These are phyloP conservation scores for Ulota crispa DNA, from an alignment of 225 moss, liverwort and hornwort genomes.

Conservation along the genomic window DNA sequence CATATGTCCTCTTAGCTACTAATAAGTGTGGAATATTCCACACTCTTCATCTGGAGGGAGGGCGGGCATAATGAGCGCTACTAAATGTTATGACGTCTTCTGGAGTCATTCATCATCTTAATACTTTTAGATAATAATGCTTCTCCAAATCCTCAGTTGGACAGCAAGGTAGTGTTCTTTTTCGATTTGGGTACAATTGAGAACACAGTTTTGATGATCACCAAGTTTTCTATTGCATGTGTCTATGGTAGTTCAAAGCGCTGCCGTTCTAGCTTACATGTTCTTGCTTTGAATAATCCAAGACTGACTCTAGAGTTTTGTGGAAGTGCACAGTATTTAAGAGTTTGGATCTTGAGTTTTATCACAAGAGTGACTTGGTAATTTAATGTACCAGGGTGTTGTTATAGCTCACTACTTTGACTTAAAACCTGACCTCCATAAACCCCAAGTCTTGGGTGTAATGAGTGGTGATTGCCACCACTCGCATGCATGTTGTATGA, in stretches of 20 bases:
- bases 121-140: slow-evolving; percentile 32
- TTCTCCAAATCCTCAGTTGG: slow-evolving; percentile 27
- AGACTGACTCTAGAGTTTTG: background rate
- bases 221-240: background rate
- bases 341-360: background rate
- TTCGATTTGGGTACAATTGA: slow-evolving; percentile 7
- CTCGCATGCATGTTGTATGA: too few relatives aligned
- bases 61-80: too few relatives aligned
- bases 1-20: too few relatives aligned
- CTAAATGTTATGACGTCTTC: too few relatives aligned
- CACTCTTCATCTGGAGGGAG: too few relatives aligned
- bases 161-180: slow-evolving; percentile 22
- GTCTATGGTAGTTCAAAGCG: background rate
- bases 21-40: too few relatives aligned
- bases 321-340: background rate
- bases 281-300: slow-evolving; percentile 15
- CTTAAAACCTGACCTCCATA: background rate
- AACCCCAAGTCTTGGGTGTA: too few relatives aligned
- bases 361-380: background rate
- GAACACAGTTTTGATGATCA: slow-evolving; percentile 41
- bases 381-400: background rate
- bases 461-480: too few relatives aligned
- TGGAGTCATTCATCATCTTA: slow-evolving; percentile 22
- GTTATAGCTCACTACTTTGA: background rate
- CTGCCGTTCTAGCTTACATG: background rate